Evolutionary conservation across 441 rosid species (phyloP), one percentile per base, ranked within the genome.

Genomic region (Manihot esculenta): DNA sequence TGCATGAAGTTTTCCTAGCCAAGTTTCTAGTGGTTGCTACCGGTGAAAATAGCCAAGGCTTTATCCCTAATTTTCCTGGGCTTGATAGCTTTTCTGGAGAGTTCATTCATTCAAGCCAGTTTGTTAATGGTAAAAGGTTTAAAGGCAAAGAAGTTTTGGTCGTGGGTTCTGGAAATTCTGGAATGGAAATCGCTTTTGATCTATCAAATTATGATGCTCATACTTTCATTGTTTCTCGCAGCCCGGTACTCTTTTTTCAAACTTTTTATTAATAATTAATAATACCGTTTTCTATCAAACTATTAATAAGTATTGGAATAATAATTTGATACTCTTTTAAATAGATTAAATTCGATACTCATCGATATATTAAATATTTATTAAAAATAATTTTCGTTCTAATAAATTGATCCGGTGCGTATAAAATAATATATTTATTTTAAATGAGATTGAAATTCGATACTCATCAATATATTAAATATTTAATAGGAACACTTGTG

Each of bases 121-220:
- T 62, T 26, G 78, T 54, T 27, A 84, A 78, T 0, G 90, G 94
- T n/a, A 73, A 67, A 69, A 74, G 61, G 14, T 86, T 79, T 42
- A 3, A 14, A 15, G 80, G 60, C 30, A 74, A 80, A 72, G 63
- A 77, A 10, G 89, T 87, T 70, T 76, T 85, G 77, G 94, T 89
- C 33, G 91, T 89, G 13, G 90, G 94, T 18, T 76, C 84, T 14
- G 90, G 93, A 10, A 87, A 89, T 66, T 91, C 90, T 12, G 97
- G 94, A 15, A 83, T 85, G 93, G 93, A 91, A 56, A 89, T 70
- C 30, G 66, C 71, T 12, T 70, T 27, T 21, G 64, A 59, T 12
- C 20, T 68, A 7, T 54, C 55, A 0, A 58, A 55, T 2, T 63
- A 24, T 2, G 49, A 47, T 14, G 73, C 54, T 5, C 38, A 38